Evolutionary conservation across 176 grass and related monocot species (phyloP), one percentile per base, ranked within the genome.

Genomic region (Triticum urartu): DNA sequence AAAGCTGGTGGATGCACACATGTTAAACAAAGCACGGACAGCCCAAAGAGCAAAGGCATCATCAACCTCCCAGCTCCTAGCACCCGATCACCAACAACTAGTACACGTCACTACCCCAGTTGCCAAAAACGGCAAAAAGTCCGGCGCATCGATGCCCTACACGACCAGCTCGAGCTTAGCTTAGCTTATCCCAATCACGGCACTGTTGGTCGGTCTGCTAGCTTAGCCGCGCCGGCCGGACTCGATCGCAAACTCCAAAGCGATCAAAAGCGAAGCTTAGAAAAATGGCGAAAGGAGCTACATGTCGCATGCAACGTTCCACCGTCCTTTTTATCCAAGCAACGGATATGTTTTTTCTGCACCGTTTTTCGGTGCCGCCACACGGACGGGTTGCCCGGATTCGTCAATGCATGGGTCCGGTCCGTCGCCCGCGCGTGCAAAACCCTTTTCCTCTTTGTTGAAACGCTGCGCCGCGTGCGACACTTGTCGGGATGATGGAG

Each of bases 101-200:
- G 4, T 54, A 18, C 54, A 59, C 54, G 54, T 59, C 54, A 9
- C 0, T 59, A 21, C 56, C 35, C 79, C 82, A 65, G 28, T 83
- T 90, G 64, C 84, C 84, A 34, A 86, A 90, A 86, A 73, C 6
- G 84, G 88, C 30, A 86, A 86, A 82, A 79, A 17, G 39, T 35
- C 22, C n/a, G 39, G 59, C 35, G 35, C 76, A 79, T 76, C 8
- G 64, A 61, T 58, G 25, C 32, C 85, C 83, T 79, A 80, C 66
- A 84, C 54, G 22, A 54, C 22, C 52, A 81, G 9, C 79, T 17
- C 7, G 7, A 52, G 14, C 72, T 77, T 77, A 43, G 75, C 81
- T 72, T 60, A 72, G n/a, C 76, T 88, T 83, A 90, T 77, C 86
- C 76, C 89, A 91, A 72, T 87, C 89, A 84, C 26, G 20, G 48